These are phyloP conservation scores for Fusarium pseudoanthophilum DNA, from an alignment of 2,329 filamentous ascomycete genomes.

Conservation along the genomic window DNA sequence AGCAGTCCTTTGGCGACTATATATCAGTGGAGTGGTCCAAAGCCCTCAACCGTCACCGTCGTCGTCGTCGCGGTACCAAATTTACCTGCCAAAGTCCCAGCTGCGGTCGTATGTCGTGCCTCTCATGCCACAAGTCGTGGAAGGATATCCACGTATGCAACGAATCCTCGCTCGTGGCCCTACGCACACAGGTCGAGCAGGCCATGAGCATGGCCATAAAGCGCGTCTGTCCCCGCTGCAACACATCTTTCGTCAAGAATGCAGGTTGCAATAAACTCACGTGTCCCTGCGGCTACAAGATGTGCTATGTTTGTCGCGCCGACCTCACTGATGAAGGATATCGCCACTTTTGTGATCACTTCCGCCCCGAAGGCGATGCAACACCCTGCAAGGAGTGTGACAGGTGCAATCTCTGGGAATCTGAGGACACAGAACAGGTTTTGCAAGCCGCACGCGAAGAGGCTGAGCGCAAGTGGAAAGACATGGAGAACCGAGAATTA, in stretches of 20 bases:
- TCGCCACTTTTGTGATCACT: conserved; percentile 95
- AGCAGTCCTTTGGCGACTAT: conserved; percentile 55
- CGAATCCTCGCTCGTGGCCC: conserved; percentile 81
- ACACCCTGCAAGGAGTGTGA: conserved; percentile 81
- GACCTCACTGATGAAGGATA: conserved; percentile 82
- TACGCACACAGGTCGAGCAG: conserved; percentile 90
- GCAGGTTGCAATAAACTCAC: conserved; percentile 97
- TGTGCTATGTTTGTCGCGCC: conserved; percentile 96
- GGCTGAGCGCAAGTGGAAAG: conserved; percentile 77
- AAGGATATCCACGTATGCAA: conserved; percentile 90
- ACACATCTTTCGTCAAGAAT: conserved; percentile 91
- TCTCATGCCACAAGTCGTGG: conserved; percentile 86
- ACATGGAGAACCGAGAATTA: conserved; percentile 69
- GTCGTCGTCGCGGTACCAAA: conserved; percentile 76
- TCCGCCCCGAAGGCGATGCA: conserved; percentile 80
- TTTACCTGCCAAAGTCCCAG: conserved; percentile 79
- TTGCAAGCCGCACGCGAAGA: conserved; percentile 75
- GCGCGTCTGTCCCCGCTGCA: conserved; percentile 91
- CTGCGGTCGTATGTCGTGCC: conserved; percentile 79
- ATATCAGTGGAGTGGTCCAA: conserved; percentile 61
- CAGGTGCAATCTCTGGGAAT: conserved; percentile 81
- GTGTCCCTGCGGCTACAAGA: conserved; percentile 94
- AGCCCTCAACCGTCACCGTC: conserved; percentile 74
- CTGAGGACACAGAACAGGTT: conserved; percentile 76
- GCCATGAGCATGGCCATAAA: conserved; percentile 95